Evolutionary conservation across 2,329 filamentous ascomycete genomes (phyloP).

Genomic region (Colletotrichum coccodes): DNA sequence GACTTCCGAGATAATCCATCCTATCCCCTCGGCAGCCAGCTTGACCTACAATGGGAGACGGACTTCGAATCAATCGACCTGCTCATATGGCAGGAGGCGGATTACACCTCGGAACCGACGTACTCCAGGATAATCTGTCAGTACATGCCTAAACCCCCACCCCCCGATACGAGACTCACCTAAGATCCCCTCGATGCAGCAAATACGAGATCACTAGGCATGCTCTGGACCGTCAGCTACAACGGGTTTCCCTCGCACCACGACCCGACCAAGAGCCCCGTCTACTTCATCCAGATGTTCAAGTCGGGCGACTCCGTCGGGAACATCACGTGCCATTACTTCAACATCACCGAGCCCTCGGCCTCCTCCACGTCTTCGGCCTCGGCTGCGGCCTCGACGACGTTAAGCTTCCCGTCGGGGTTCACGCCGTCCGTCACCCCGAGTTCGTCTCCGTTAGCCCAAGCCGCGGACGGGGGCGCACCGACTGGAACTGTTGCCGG

Average conservation of each 20-base stretch:
- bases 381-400: background rate
- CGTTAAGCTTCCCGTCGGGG: background rate
- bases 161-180: background rate
- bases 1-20: background rate
- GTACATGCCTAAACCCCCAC: background rate
- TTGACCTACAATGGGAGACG: background rate
- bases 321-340: background rate
- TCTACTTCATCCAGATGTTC: background rate
- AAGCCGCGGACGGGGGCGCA: conserved; percentile 7
- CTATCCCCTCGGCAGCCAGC: background rate
- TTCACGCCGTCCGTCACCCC: too few species aligned
- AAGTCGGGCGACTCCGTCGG: background rate
- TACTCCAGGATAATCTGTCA: background rate
- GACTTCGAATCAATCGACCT: background rate
- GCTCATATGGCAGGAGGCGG: background rate
- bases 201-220: background rate
- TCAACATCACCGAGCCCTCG: background rate
- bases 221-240: background rate
- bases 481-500: background rate
- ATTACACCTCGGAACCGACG: background rate
- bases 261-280: background rate
- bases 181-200: background rate
- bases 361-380: background rate
- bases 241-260: background rate
- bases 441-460: background rate